Conservation (phyloP, 208 protist genomes). For the Wallacemonas rigidus region DNA sequence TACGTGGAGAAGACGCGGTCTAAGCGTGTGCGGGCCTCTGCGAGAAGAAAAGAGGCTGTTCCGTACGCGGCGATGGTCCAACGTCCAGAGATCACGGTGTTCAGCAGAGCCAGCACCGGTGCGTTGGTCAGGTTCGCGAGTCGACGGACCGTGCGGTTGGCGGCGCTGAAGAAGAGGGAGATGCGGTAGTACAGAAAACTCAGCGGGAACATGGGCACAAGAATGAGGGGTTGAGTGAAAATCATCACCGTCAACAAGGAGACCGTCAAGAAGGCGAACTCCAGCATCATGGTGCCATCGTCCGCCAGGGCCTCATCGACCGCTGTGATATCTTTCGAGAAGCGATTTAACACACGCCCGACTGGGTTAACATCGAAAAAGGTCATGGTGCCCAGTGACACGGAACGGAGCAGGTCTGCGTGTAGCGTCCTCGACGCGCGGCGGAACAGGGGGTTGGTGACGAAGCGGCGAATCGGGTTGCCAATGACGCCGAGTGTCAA, state of each 20-base stretch:
- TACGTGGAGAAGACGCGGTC: conserved; percentile 48
- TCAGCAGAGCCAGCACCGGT: conserved; percentile 92
- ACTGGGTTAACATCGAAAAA: conserved; percentile 95
- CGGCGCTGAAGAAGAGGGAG: conserved; percentile 83
- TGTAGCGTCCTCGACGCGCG: conserved; percentile 37
- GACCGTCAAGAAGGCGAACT: not conserved
- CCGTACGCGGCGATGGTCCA: conserved; percentile 83
- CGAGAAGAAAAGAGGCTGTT: conserved; percentile 33
- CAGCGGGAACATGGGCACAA: conserved; percentile 43
- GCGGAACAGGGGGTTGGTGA: conserved; percentile 28
- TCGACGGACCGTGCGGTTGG: conserved; percentile 87
- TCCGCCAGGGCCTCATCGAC: conserved; percentile 61
- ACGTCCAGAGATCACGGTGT: conserved; percentile 87
- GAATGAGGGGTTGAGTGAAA: conserved; percentile 21
- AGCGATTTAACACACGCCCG: conserved; percentile 94
- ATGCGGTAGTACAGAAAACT: conserved; percentile 69
- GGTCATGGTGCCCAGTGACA: conserved; percentile 61
- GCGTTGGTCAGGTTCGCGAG: conserved; percentile 85
- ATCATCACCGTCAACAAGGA: conserved; percentile 27
- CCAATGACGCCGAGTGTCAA: conserved; percentile 25
- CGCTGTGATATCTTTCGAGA: conserved; percentile 86
- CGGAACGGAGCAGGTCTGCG: conserved; percentile 37
- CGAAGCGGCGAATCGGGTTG: conserved; percentile 29
- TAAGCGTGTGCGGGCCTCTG: conserved; percentile 34
- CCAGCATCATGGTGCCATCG: conserved; percentile 35